Evolutionary conservation across 1,284 basidiomycete species (phyloP), one percentile per base, ranked within the genome.

Genomic region (Pholiota adiposa): DNA sequence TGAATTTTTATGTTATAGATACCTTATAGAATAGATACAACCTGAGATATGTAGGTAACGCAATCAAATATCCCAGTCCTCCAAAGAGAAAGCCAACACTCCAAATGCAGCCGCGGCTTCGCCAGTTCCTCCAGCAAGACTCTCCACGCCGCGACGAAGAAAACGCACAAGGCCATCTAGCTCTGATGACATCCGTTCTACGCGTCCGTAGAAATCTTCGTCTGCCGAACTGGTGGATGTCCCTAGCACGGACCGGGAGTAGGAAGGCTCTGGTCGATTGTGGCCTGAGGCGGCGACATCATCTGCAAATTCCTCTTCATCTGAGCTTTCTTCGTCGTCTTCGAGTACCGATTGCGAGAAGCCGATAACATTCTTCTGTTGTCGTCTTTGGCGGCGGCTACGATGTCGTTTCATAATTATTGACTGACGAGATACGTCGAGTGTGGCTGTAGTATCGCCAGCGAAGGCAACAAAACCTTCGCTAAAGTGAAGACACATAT

Each of bases 21-120:
- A 36, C 18, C 33, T 36, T 6, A 14, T 38, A 9, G 12, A n/a
- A 14, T 9, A 4, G 36, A 4, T 38, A 16, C 14, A 38, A 9
- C 5, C 6, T n/a, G 14, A 38, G 6, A 38, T 38, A 7, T 16
- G 4, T 38, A 12, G n/a, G n/a, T n/a, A 38, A 4, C 36, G n/a
- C 9, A 29, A 12, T 75, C 64, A 81, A n/a, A 72, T 67, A 74
- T 90, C 89, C 93, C 93, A 94, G 68, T 94, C 92, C 59, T 93
- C 89, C 53, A 95, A 76, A 34, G 84, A 79, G 72, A 94, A 93
- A 3, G 88, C 87, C 48, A 95, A 77, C 54, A 92, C 83, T 0
- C 83, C 86, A 74, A 93, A 94, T 0, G 86, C 77, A 27, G 84
- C 72, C 9, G 84, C 83, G 33, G 80, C 84, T 50, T 88, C 85